A percentile compares a stretch with the other conserved stretches of the same genome.
Conservation (phyloP, 306 rosid genomes). For the Prunus campanulata region DNA sequence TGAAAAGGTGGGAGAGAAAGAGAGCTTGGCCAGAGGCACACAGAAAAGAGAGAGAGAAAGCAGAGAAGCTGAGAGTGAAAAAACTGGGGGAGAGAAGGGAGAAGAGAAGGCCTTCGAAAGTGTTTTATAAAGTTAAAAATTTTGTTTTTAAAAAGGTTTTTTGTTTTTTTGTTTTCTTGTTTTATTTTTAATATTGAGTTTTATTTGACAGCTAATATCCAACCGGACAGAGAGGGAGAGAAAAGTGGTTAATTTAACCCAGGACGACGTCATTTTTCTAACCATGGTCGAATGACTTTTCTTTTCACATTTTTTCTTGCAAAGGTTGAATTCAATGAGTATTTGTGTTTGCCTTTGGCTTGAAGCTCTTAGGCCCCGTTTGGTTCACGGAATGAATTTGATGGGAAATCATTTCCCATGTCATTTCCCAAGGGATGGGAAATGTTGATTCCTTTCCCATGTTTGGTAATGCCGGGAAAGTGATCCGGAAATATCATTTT, state of each 20-base stretch:
- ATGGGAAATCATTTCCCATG: too few relatives aligned
- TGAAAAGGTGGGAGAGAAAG: neutral
- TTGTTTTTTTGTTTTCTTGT: neutral
- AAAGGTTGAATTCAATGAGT: neutral
- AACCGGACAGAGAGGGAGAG: slow-evolving; percentile 34
- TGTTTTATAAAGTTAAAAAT: slow-evolving; percentile 42
- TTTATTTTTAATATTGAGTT: neutral
- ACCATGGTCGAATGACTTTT: slow-evolving; percentile 16
- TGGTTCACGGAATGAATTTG: too few relatives aligned
- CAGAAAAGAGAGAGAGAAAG: neutral
- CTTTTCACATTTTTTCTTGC: too few relatives aligned
- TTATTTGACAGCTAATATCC: slow-evolving; percentile 87
- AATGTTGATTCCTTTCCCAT: too few relatives aligned
- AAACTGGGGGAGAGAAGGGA: neutral
- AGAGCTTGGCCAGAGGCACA: neutral
- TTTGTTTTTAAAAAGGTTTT: slow-evolving; percentile 5
- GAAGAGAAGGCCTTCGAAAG: slow-evolving; percentile 17
- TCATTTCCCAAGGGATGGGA: too few relatives aligned
- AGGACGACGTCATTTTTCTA: slow-evolving; percentile 20
- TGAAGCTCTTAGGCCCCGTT: too few relatives aligned
- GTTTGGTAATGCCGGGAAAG: too few relatives aligned
- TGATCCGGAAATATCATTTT: too few relatives aligned
- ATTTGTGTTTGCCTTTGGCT: too few relatives aligned
- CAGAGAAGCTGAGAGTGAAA: neutral
- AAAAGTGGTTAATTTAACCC: slow-evolving; percentile 14